phyloP scores from a whole-genome alignment of 2,329 filamentous ascomycete species.

The Arthrobotrys megalospora region DNA sequence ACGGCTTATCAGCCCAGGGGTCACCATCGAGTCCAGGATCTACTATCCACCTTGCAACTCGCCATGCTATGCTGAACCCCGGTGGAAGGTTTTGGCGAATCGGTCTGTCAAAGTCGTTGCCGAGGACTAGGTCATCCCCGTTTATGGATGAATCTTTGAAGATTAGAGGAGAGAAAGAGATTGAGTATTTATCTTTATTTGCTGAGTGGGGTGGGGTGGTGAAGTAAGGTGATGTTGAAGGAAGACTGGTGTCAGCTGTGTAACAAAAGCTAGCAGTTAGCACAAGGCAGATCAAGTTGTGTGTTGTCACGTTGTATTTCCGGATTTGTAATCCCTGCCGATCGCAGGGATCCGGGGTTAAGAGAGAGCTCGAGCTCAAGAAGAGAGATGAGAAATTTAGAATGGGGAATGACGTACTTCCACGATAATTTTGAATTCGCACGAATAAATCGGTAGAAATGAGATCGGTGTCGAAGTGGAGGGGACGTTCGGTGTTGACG shows the following conservation, averaged over 20 bases:
- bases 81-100: conserved; percentile 89
- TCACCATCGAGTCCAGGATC: conserved; percentile 93
- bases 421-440: conserved; percentile 46
- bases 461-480: conserved; percentile 51
- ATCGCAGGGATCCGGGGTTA: not conserved
- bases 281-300: not conserved
- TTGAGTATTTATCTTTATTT: conserved; percentile 57
- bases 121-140: conserved; percentile 85
- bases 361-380: not conserved
- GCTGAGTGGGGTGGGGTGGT: conserved; percentile 27
- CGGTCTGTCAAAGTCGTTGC: conserved; percentile 94
- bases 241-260: conserved; percentile 25
- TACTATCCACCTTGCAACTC: conserved; percentile 89
- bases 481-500: conserved; percentile 45
- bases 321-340: not conserved
- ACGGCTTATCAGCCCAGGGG: conserved; percentile 86
- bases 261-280: not conserved
- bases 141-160: conserved; percentile 71
- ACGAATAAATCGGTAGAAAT: conserved; percentile 46
- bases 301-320: conserved; percentile 24
- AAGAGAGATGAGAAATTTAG: not conserved
- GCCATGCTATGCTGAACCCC: conserved; percentile 86
- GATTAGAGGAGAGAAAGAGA: conserved; percentile 41
- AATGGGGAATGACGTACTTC: conserved; percentile 18
- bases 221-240: conserved; percentile 50